These are phyloP conservation scores for Haematococcus sp. DNA, from an alignment of 139 green algal species.

Conservation along the genomic window DNA sequence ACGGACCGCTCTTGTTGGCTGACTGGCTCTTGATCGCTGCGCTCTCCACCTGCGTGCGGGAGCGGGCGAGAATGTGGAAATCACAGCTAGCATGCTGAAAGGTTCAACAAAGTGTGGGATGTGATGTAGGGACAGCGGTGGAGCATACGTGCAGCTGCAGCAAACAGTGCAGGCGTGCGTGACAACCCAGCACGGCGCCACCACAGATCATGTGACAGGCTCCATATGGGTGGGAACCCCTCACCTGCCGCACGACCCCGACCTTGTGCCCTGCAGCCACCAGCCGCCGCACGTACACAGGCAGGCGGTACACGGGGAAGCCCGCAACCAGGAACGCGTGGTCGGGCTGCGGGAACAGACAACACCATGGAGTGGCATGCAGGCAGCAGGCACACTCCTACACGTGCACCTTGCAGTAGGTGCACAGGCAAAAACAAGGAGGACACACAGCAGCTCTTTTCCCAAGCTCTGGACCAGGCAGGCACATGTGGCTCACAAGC, in stretches of 20 bases:
- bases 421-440: not conserved
- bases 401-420: not conserved
- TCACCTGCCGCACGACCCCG: not conserved
- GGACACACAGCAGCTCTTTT: too few relatives aligned
- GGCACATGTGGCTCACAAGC: too few relatives aligned
- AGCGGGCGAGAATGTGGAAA: not conserved
- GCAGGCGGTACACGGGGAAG: conserved; percentile 79
- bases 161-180: not conserved
- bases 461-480: too few relatives aligned
- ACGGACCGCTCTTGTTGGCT: conserved; percentile 63
- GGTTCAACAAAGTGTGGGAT: too few relatives aligned
- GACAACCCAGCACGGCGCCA: not conserved
- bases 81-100: too few relatives aligned
- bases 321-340: conserved; percentile 77
- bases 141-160: too few relatives aligned
- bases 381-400: not conserved
- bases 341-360: conserved; percentile 34
- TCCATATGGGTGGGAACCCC: not conserved
- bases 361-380: not conserved
- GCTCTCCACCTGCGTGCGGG: conserved; percentile 66
- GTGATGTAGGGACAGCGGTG: too few relatives aligned
- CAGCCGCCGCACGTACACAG: conserved; percentile 80
- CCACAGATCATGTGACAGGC: not conserved
- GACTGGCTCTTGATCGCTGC: conserved; percentile 80
- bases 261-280: conserved; percentile 78